Conservation (phyloP, 768 basidiomycete species). For the Suillus clintonianus region DNA sequence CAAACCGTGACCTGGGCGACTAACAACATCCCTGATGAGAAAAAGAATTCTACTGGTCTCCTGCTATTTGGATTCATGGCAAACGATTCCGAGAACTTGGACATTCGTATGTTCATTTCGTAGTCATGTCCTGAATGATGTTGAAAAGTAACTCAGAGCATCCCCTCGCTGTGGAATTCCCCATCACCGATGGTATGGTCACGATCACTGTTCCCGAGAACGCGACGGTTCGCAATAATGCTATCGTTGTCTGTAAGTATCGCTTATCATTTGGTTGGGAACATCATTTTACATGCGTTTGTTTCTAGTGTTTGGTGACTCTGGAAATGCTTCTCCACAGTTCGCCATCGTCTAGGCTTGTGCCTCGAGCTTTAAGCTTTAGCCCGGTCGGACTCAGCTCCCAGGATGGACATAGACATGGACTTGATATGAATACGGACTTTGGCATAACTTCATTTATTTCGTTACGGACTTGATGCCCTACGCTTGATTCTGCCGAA, state of each 20-base stretch:
- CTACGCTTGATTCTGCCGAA: neutral
- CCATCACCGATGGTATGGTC: slow-evolving; percentile 50
- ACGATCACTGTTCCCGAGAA: slow-evolving; percentile 55
- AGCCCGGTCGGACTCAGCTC: neutral
- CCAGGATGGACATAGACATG: neutral
- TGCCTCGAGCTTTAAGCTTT: neutral
- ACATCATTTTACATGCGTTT: neutral
- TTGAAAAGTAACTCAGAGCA: slow-evolving; percentile 39
- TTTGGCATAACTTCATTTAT: neutral
- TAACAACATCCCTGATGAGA: slow-evolving; percentile 38
- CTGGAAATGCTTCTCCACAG: slow-evolving; percentile 58
- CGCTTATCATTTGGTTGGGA: neutral
- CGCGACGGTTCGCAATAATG: slow-evolving; percentile 40
- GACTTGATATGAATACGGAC: neutral
- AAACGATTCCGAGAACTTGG: slow-evolving; percentile 48
- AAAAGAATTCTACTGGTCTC: slow-evolving; percentile 36
- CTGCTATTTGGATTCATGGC: slow-evolving; percentile 46
- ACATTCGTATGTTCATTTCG: slow-evolving; percentile 41
- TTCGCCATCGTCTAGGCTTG: slow-evolving; percentile 50
- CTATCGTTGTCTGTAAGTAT: slow-evolving; percentile 64
- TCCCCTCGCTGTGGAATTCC: slow-evolving; percentile 60
- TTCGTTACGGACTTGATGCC: slow-evolving; percentile 1
- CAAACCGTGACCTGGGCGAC: slow-evolving; percentile 47
- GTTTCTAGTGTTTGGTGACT: slow-evolving; percentile 63
- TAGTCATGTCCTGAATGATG: too few relatives aligned